Conservation (phyloP, 345 rosid species). For the Ricinus communis region DNA sequence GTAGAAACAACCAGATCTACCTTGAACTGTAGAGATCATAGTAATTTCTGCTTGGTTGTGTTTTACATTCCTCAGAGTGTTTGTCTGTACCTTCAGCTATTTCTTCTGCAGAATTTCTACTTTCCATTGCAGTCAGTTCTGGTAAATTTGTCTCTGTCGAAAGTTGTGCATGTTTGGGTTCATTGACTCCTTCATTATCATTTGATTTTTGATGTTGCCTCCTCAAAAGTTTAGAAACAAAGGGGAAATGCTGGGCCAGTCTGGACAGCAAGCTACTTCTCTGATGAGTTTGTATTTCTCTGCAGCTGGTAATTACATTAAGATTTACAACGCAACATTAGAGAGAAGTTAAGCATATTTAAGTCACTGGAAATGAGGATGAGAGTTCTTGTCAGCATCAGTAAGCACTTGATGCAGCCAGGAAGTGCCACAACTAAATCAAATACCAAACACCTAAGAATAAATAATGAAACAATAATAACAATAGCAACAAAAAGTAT, state of each 20-base stretch:
- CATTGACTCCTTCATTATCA: constrained; percentile 29
- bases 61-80: constrained; percentile 35
- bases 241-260: constrained; percentile 62
- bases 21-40: constrained; percentile 29
- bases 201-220: constrained; percentile 34
- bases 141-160: constrained; percentile 25
- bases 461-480: background rate
- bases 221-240: constrained; percentile 52
- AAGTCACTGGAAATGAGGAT: background rate
- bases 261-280: constrained; percentile 60
- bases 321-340: constrained; percentile 26
- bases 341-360: background rate
- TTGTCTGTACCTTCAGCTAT: constrained; percentile 30
- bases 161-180: constrained; percentile 17
- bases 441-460: background rate
- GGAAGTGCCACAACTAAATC: background rate
- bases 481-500: background rate
- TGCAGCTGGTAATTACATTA: constrained; percentile 43
- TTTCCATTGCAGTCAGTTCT: constrained; percentile 25
- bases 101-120: constrained; percentile 24
- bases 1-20: constrained; percentile 43
- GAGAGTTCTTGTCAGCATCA: background rate
- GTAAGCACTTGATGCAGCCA: background rate
- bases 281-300: constrained; percentile 31
- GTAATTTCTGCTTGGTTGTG: constrained; percentile 27